Percentiles rank a stretch among this genome's conserved stretches.
Evolutionary conservation across 345 rosid species (phyloP).

Genomic region (Camelina laxa): DNA sequence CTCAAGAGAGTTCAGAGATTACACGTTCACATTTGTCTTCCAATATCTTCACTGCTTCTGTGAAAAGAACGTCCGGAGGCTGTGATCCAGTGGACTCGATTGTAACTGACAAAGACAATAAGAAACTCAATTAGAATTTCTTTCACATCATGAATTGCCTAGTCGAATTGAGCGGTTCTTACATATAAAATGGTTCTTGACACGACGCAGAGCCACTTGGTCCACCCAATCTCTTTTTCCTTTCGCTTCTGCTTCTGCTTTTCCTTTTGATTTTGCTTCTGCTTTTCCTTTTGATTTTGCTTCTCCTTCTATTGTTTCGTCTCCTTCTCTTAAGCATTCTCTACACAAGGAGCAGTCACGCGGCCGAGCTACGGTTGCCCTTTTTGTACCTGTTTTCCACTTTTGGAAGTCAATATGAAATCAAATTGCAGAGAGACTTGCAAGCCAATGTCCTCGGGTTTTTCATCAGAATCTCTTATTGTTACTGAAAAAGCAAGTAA

Average conservation of each 20-base stretch:
- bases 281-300: too few relatives aligned
- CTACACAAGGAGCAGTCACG: constrained; percentile 89
- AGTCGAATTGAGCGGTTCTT: constrained; percentile 43
- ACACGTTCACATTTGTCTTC: constrained; percentile 84
- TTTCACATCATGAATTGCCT: background rate
- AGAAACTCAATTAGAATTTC: constrained; percentile 3
- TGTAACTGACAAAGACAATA: constrained; percentile 53
- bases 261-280: too few relatives aligned
- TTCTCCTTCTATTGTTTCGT: background rate
- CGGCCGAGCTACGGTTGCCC: constrained; percentile 78
- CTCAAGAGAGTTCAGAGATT: constrained; percentile 71
- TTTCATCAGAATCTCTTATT: constrained; percentile 6
- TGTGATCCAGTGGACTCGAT: constrained; percentile 89
- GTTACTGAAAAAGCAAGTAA: background rate
- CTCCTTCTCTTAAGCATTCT: constrained; percentile 69
- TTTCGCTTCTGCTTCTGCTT: background rate
- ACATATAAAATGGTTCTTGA: constrained; percentile 92
- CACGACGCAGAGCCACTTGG: constrained; percentile 65
- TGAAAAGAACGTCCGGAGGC: constrained; percentile 80
- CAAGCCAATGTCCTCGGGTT: constrained; percentile 2
- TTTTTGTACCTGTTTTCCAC: constrained; percentile 63
- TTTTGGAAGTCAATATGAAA: constrained; percentile 27
- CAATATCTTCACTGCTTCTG: constrained; percentile 90
- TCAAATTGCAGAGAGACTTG: background rate
- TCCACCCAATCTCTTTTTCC: constrained; percentile 52